Evolutionary conservation across 2,329 filamentous ascomycete species (phyloP).

Genomic region (Aspergillus pseudotamarii): DNA sequence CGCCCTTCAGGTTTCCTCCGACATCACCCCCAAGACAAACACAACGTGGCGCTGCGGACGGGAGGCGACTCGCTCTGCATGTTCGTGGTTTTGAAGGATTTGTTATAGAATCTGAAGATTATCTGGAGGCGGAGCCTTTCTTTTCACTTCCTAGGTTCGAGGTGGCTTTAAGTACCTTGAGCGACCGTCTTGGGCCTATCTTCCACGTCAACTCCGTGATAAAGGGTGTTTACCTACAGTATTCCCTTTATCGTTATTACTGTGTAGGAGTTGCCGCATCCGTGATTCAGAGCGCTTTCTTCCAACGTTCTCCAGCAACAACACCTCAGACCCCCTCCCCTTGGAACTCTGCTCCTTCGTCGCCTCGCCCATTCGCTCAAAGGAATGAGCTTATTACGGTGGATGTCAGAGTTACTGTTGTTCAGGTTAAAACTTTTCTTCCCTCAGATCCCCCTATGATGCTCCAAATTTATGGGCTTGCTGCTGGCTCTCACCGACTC

Average conservation of each 20-base stretch:
- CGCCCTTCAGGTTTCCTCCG: slow-evolving; percentile 53
- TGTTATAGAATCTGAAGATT: slow-evolving; percentile 84
- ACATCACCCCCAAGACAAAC: slow-evolving; percentile 50
- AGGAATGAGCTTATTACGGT: slow-evolving; percentile 72
- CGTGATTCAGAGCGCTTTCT: slow-evolving; percentile 72
- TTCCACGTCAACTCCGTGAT: slow-evolving; percentile 84
- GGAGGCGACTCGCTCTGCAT: slow-evolving; percentile 78
- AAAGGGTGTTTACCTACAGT: slow-evolving; percentile 78
- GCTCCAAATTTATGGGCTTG: slow-evolving; percentile 82
- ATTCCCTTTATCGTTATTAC: slow-evolving; percentile 93
- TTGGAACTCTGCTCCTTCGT: slow-evolving; percentile 26
- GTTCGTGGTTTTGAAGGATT: slow-evolving; percentile 84
- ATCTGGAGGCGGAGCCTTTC: slow-evolving; percentile 83
- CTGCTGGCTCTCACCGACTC: slow-evolving; percentile 85
- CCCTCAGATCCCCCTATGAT: slow-evolving; percentile 88
- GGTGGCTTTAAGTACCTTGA: slow-evolving; percentile 78
- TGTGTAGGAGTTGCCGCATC: slow-evolving; percentile 78
- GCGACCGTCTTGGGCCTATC: slow-evolving; percentile 82
- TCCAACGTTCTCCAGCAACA: slow-evolving; percentile 28
- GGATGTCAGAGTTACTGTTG: slow-evolving; percentile 76
- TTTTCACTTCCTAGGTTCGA: slow-evolving; percentile 85
- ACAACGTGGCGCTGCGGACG: slow-evolving; percentile 63
- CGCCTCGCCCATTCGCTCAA: slow-evolving; percentile 29
- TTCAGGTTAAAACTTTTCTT: slow-evolving; percentile 88
- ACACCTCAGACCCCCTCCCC: slow-evolving; percentile 10